A percentile compares a stretch with the other conserved stretches of the same genome.
These are phyloP conservation scores for Phtheirospermum japonicum DNA, from an alignment of 257 asterid species.

Conservation along the genomic window DNA sequence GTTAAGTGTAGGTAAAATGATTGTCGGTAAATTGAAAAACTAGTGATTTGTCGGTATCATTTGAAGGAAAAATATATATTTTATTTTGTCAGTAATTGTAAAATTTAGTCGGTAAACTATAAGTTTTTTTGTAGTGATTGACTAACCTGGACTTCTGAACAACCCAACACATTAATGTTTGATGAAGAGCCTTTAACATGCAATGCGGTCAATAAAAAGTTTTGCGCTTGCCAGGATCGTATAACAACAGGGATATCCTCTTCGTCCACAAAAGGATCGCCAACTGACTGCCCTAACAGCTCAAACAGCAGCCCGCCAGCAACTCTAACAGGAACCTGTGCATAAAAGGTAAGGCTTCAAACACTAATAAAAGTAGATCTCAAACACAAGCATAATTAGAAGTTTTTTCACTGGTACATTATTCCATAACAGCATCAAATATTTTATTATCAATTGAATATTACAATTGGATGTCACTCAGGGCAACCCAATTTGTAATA, in stretches of 20 bases:
- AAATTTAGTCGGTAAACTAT: no score
- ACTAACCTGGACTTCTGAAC: slow-evolving; percentile 52
- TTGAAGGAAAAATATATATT: no score
- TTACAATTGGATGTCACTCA: no score
- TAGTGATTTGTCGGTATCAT: no score
- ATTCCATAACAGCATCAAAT: no score
- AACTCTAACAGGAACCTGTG: slow-evolving; percentile 53
- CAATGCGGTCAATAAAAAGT: slow-evolving; percentile 42
- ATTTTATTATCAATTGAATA: no score
- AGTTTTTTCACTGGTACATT: not conserved
- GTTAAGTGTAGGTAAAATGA: no score
- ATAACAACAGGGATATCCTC: slow-evolving; percentile 48
- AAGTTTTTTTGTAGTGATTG: not conserved
- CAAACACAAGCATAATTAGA: not conserved
- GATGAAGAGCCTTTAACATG: slow-evolving; percentile 47
- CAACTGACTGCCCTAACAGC: slow-evolving; percentile 49
- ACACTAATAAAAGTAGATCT: not conserved
- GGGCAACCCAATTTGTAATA: no score
- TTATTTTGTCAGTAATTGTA: no score
- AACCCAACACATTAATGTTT: slow-evolving; percentile 39
- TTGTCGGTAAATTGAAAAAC: no score
- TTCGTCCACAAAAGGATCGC: slow-evolving; percentile 39
- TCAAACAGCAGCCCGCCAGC: slow-evolving; percentile 53
- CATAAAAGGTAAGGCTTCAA: slow-evolving; percentile 11
- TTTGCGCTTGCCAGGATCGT: slow-evolving; percentile 50